Evolutionary conservation across 2,329 filamentous ascomycete species (phyloP), one percentile per base, ranked within the genome.

Genomic region (Pestalotiopsis sp.): DNA sequence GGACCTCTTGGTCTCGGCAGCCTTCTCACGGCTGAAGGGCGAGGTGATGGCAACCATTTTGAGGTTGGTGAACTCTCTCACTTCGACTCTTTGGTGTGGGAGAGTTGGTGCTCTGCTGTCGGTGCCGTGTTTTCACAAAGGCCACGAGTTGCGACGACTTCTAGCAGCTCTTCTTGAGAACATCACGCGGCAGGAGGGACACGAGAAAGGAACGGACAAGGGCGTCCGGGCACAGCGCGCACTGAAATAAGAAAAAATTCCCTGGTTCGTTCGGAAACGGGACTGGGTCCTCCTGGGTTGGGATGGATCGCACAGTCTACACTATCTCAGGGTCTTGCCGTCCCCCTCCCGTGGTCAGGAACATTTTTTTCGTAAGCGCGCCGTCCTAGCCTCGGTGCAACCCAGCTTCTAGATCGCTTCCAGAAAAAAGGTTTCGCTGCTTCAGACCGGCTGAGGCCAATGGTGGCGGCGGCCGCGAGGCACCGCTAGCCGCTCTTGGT

Each of bases 341-440:
- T 36, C 31, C 31, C 31, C 31, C 31, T 36, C 31, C 31, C 31
- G 31, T 36, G 41, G 41, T 5, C 41, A 14, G 41, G 41, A 49
- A 14, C 23, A 61, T 25, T 20, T 38, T 27, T 62, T 62, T 62
- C 59, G 59, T 62, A 62, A 62, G 27, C 59, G 25, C 27, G 9
- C 13, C 31, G 59, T 62, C 31, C 36, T 62, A 62, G 59, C 31
- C 31, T 62, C 59, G 59, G 59, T 36, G 27, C 17, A 36, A 62
- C 31, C 45, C 36, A 36, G 59, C 59, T 62, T 62, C 59, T 62
- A 62, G 59, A 62, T 62, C 59, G 25, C 13, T 62, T 62, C 59
- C 31, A 39, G 59, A 62, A 62, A 62, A 41, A 62, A 41, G 31
- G 27, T 62, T 62, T n/a, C 12, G 38, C 25, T 27, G 27, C 27